These are phyloP conservation scores for Hypoxylon sp. DNA, from an alignment of 2,329 filamentous ascomycete genomes.

Conservation along the genomic window DNA sequence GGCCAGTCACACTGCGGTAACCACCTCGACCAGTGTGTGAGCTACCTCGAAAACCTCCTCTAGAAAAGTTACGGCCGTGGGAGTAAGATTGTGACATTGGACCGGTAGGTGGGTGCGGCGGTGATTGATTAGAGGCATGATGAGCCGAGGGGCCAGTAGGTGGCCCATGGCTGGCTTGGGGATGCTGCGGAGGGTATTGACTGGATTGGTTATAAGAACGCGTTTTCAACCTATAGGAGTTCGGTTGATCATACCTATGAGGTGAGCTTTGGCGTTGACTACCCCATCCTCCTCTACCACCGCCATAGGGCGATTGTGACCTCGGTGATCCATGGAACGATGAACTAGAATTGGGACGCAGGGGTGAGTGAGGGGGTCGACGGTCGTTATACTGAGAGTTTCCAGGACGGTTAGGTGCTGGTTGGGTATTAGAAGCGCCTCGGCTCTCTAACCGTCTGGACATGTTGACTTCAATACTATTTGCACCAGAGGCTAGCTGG, in stretches of 20 bases:
- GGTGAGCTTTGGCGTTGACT: slow-evolving; percentile 62
- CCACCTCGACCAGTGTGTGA: slow-evolving; percentile 66
- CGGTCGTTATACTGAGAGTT: slow-evolving; percentile 59
- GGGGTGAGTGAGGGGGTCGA: slow-evolving; percentile 65
- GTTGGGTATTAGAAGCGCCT: slow-evolving; percentile 57
- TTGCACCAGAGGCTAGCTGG: slow-evolving; percentile 62
- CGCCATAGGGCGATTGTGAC: slow-evolving; percentile 70
- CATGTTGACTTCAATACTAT: slow-evolving; percentile 68
- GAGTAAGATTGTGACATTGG: slow-evolving; percentile 64
- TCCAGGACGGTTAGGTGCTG: slow-evolving; percentile 55
- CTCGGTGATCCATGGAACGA: slow-evolving; percentile 74
- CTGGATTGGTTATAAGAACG: slow-evolving; percentile 59
- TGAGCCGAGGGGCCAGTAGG: slow-evolving; percentile 68
- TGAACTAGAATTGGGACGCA: slow-evolving; percentile 68
- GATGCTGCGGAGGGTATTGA: slow-evolving; percentile 74
- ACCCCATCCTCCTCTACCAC: slow-evolving; percentile 67
- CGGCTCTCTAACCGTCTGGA: slow-evolving; percentile 57
- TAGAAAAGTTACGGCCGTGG: slow-evolving; percentile 63
- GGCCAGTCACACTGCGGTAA: slow-evolving; percentile 72
- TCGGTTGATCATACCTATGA: slow-evolving; percentile 49
- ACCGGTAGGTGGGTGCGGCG: slow-evolving; percentile 70
- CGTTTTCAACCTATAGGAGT: slow-evolving; percentile 56
- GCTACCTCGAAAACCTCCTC: slow-evolving; percentile 72
- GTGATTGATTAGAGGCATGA: slow-evolving; percentile 68
- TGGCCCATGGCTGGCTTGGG: slow-evolving; percentile 68